A percentile compares a stretch with the other conserved stretches of the same genome.
phyloP scores from a whole-genome alignment of 768 basidiomycete species.

The Psilocybe tampanensis region DNA sequence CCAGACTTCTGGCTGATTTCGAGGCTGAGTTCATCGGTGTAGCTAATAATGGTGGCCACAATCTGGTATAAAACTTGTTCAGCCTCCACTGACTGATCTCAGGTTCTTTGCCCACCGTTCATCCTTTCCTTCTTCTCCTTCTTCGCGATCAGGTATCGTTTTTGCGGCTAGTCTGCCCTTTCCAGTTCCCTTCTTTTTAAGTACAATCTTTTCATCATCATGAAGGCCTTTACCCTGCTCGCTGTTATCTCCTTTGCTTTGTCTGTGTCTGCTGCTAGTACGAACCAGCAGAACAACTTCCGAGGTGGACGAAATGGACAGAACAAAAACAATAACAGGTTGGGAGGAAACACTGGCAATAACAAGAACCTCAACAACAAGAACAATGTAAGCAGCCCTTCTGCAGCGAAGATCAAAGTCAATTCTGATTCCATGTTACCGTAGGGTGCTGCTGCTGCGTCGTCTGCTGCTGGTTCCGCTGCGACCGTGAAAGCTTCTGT shows the following conservation, averaged over 20 bases:
- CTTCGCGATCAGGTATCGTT: conserved; percentile 33
- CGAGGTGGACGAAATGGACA: conserved; percentile 18
- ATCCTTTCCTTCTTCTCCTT: conserved; percentile 19
- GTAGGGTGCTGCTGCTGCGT: no score
- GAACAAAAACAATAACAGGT: conserved; percentile 22
- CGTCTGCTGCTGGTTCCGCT: conserved; percentile 9
- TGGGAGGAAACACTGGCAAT: conserved; percentile 14
- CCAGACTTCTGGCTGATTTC: no score
- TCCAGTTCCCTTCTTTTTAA: conserved; percentile 16
- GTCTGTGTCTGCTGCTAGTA: conserved; percentile 27
- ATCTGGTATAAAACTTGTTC: no score
- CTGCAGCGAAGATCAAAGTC: no score
- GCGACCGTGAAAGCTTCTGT: not conserved
- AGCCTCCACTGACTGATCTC: no score
- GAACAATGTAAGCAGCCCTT: no score
- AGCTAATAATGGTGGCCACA: no score
- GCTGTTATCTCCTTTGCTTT: conserved; percentile 30
- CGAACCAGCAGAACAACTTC: conserved; percentile 13
- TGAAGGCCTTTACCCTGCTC: conserved; percentile 32
- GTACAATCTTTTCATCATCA: conserved; percentile 22
- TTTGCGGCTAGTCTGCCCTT: conserved; percentile 28
- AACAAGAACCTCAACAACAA: conserved; percentile 18
- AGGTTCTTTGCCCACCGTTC: conserved; percentile 19
- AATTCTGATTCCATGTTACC: no score
- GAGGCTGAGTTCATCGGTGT: no score